Evolutionary conservation across 306 rosid species (phyloP).

Genomic region (Datisca glomerata): DNA sequence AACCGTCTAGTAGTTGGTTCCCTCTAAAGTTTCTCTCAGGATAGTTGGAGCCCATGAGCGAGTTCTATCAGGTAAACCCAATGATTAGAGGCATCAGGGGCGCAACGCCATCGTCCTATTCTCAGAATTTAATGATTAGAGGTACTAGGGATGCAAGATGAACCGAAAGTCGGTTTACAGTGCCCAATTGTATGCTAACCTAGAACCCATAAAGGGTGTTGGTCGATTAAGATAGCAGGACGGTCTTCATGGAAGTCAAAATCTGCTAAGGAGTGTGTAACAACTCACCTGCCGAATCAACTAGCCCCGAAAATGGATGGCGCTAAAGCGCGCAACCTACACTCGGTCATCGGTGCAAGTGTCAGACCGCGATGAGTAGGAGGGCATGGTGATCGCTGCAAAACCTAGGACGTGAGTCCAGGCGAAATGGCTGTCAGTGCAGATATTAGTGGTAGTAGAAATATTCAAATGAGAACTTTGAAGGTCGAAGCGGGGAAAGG

Average conservation of each 20-base stretch:
- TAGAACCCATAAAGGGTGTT: no score
- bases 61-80: no score
- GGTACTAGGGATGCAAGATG: neutral
- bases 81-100: no score
- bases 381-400: neutral
- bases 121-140: neutral
- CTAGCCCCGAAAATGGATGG: conserved; percentile 2
- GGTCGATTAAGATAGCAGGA: no score
- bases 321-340: no score
- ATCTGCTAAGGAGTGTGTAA: no score
- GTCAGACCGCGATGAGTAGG: neutral
- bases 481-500: no score
- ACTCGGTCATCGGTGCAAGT: no score
- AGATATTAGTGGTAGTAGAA: no score
- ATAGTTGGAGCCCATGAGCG: neutral
- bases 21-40: neutral
- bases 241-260: no score
- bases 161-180: neutral
- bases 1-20: neutral
- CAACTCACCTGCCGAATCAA: conserved; percentile 1
- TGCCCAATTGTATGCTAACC: neutral
- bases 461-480: no score
- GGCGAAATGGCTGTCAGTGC: no score
- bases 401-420: neutral
- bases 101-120: neutral